phyloP scores from a whole-genome alignment of 2,329 filamentous ascomycete genomes.

The Ilyonectria destructans region DNA sequence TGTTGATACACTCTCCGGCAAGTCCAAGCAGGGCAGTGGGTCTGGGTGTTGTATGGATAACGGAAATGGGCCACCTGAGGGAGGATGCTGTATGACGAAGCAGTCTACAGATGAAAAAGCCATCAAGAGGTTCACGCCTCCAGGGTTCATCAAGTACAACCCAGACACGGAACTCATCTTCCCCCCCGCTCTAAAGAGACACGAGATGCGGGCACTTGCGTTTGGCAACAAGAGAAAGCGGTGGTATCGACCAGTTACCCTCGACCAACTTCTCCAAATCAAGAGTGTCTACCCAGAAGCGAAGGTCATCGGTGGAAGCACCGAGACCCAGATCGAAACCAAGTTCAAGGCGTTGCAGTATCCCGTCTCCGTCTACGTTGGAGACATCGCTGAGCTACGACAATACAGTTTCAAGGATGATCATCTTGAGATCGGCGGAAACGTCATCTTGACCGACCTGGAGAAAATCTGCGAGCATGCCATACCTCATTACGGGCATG shows the following conservation, averaged over 20 bases:
- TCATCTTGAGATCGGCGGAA: conserved; percentile 92
- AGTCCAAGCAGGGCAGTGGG: conserved; percentile 62
- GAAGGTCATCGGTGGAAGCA: conserved; percentile 96
- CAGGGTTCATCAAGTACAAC: conserved; percentile 94
- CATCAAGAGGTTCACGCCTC: conserved; percentile 83
- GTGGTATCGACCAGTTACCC: conserved; percentile 92
- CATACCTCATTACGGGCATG: conserved; percentile 81
- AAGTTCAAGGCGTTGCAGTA: conserved; percentile 98
- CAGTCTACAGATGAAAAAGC: conserved; percentile 65
- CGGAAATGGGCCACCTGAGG: conserved; percentile 59
- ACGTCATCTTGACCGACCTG: conserved; percentile 92
- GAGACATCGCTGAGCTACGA: conserved; percentile 91
- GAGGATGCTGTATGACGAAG: conserved; percentile 80
- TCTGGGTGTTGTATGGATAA: conserved; percentile 83
- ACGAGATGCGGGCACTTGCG: conserved; percentile 84
- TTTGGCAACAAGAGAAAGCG: conserved; percentile 96
- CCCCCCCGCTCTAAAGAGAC: conserved; percentile 86
- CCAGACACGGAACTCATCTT: conserved; percentile 97
- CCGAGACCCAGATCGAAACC: conserved; percentile 97
- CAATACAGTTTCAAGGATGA: conserved; percentile 87
- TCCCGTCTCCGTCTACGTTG: conserved; percentile 90
- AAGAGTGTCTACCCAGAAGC: conserved; percentile 88
- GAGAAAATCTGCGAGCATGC: conserved; percentile 88
- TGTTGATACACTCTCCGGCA: conserved; percentile 62
- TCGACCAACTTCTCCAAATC: conserved; percentile 92